These are phyloP conservation scores for Scheffersomyces quercinus DNA, from an alignment of 1,139 yeast genomes.

Conservation along the genomic window DNA sequence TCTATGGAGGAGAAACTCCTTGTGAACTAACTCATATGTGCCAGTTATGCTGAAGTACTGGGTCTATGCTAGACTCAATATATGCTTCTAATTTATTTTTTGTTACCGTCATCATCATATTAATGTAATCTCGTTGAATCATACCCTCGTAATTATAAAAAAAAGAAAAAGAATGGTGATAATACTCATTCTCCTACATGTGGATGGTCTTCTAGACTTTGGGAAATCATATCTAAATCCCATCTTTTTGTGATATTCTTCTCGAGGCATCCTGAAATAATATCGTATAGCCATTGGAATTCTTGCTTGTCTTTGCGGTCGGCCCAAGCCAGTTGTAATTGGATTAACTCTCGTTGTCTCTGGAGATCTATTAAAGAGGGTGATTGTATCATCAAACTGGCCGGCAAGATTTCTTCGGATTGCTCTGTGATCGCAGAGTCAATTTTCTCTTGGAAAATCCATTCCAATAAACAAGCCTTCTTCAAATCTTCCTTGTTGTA, in stretches of 20 bases:
- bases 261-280: slow-evolving; percentile 57
- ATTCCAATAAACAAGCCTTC: slow-evolving; percentile 30
- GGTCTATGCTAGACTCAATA: too few relatives aligned
- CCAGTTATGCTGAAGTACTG: too few relatives aligned
- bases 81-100: too few relatives aligned
- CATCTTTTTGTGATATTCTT: slow-evolving; percentile 52
- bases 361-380: slow-evolving; percentile 24
- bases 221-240: slow-evolving; percentile 41
- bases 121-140: too few relatives aligned
- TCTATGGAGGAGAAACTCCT: too few relatives aligned
- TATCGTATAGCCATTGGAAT: slow-evolving; percentile 37
- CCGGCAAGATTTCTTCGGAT: slow-evolving; percentile 5
- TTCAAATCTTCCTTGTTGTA: slow-evolving; percentile 50
- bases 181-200: too few relatives aligned
- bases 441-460: slow-evolving; percentile 22
- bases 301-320: slow-evolving; percentile 17
- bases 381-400: slow-evolving; percentile 10
- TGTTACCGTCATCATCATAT: too few relatives aligned
- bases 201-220: slow-evolving; percentile 6
- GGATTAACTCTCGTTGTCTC: slow-evolving; percentile 18
- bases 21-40: too few relatives aligned
- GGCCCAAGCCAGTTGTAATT: slow-evolving; percentile 25
- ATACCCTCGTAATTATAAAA: too few relatives aligned
- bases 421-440: slow-evolving; percentile 1
- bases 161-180: too few relatives aligned